These are phyloP conservation scores for Centaurea solstitialis DNA, from an alignment of 129 eudicot genomes.

Conservation along the genomic window DNA sequence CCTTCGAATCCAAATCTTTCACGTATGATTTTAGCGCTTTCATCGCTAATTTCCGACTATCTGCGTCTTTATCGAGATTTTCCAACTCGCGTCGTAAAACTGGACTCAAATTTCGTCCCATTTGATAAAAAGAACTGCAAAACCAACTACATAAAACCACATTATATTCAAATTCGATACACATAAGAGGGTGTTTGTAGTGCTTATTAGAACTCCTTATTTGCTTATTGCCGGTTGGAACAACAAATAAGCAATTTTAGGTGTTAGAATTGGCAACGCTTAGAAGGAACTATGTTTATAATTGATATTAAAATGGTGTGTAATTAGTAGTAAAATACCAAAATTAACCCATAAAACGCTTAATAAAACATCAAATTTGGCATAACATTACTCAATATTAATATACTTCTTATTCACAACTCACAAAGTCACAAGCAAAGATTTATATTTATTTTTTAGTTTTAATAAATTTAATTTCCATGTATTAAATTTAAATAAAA, in stretches of 20 bases:
- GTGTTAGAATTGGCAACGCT: too few relatives aligned
- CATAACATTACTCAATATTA: too few relatives aligned
- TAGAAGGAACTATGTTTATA: neutral
- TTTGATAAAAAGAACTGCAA: slow-evolving; percentile 27
- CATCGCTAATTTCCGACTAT: slow-evolving; percentile 88
- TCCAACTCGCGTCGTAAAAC: slow-evolving; percentile 68
- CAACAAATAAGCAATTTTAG: too few relatives aligned
- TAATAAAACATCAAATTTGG: neutral
- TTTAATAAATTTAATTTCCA: too few relatives aligned
- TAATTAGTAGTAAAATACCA: neutral
- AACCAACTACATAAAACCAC: neutral
- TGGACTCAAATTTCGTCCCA: slow-evolving; percentile 83
- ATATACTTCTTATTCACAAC: too few relatives aligned
- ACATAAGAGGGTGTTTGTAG: neutral
- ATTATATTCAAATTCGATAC: neutral
- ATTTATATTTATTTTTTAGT: neutral
- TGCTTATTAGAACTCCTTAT: too few relatives aligned
- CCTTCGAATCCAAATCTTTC: slow-evolving; percentile 82
- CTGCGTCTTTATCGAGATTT: slow-evolving; percentile 90
- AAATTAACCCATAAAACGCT: too few relatives aligned
- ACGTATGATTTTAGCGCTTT: slow-evolving; percentile 82
- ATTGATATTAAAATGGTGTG: neutral
- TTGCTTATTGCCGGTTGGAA: too few relatives aligned
- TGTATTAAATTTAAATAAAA: too few relatives aligned
- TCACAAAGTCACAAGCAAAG: too few relatives aligned